A percentile compares a stretch with the other conserved stretches of the same genome.
phyloP scores from a whole-genome alignment of 176 grass and related monocot genomes.

The Bonia amplexicaulis region DNA sequence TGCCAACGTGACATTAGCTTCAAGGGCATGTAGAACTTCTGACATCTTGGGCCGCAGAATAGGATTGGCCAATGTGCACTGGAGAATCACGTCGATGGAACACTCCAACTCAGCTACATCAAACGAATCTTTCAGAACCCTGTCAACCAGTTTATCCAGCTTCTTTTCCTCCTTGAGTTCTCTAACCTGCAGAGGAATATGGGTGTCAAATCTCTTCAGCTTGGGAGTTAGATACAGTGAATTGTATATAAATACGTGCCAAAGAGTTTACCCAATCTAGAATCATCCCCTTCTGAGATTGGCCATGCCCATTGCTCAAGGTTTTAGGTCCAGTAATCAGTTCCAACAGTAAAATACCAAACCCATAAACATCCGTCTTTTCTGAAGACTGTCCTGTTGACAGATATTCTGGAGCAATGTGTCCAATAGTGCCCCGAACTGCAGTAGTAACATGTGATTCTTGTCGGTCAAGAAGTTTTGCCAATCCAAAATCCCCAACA shows the following conservation, averaged over 20 bases:
- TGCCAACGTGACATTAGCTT: conserved; percentile 45
- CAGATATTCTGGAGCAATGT: conserved; percentile 98
- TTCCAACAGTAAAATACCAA: conserved; percentile 93
- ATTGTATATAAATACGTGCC: background rate
- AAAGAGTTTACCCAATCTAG: conserved; percentile 74
- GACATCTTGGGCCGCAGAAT: conserved; percentile 85
- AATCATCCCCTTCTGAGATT: conserved; percentile 87
- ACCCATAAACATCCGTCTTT: conserved; percentile 96
- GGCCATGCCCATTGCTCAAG: conserved; percentile 65
- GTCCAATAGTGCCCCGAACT: conserved; percentile 83
- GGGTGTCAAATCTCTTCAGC: background rate
- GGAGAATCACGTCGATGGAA: conserved; percentile 64
- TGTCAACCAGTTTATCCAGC: conserved; percentile 57
- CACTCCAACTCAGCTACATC: conserved; percentile 56
- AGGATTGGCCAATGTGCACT: conserved; percentile 83
- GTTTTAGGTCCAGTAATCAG: conserved; percentile 86
- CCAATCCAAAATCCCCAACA: conserved; percentile 95
- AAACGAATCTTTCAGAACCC: conserved; percentile 66
- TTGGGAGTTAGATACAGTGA: background rate
- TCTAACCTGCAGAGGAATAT: conserved; percentile 50
- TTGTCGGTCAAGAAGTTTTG: conserved; percentile 83
- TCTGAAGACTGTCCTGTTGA: conserved; percentile 94
- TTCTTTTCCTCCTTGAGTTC: conserved; percentile 73
- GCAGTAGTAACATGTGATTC: conserved; percentile 96
- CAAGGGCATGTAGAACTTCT: conserved; percentile 76